Evolutionary conservation across 108 stramenopile species (phyloP), one percentile per base, ranked within the genome.

Genomic region (Nitzschia palea): DNA sequence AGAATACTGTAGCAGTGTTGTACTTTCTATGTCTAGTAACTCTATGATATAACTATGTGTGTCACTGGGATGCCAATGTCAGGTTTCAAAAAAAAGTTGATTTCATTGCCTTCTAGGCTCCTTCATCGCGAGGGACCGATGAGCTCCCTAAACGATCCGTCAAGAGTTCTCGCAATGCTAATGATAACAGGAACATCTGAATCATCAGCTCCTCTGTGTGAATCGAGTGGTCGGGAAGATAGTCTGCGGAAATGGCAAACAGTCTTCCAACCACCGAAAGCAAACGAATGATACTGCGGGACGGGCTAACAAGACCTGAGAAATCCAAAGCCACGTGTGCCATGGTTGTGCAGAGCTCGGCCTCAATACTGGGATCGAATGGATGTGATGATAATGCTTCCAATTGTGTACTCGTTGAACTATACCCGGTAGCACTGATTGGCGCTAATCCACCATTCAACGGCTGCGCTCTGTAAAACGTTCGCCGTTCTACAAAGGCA

Each of bases 251-350:
- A 20, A 79, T 68, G 55, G 30, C 72, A 51, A 62, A 74, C 9
- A 79, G n/a, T 56, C 78, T 58, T 23, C 78, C 78, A 29, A 79
- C 48, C 31, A 37, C 44, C 3, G 20, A 22, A 9, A 60, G 6
- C 26, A 62, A 33, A 43, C 55, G 33, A 18, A 67, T 40, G 18
- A 62, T 9, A 43, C 42, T 57, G 22, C 43, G 56, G 22, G 68
- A 73, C 25, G 71, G 71, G 35, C 44, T 50, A 10, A 68, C n/a
- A 23, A 69, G 62, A 2, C 56, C 51, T 4, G 68, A 26, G 40
- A 79, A 69, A 61, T 80, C 79, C 53, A 80, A 45, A 23, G 70
- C 56, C 20, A 76, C 36, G 59, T 80, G 79, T 3, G 74, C 79
- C 70, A 76, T 58, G 45, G 55, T 64, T 4, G 67, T 54, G 2